phyloP scores from a whole-genome alignment of 2,329 filamentous ascomycete genomes.

The Pseudogymnoascus pannorum region DNA sequence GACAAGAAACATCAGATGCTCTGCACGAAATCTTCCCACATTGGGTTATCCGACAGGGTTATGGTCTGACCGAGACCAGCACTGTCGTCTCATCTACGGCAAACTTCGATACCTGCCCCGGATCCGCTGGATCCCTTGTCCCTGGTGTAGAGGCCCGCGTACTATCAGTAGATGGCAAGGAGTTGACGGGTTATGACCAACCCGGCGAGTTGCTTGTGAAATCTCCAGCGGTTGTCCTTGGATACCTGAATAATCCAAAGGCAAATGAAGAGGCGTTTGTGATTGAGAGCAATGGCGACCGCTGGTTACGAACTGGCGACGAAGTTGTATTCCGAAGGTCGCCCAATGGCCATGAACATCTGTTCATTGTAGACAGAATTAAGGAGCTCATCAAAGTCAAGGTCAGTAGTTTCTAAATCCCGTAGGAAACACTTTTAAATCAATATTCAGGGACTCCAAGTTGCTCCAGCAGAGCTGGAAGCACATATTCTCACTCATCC shows the following conservation, averaged over 20 bases:
- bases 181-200: conserved; percentile 60
- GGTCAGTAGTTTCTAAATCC: conserved; percentile 33
- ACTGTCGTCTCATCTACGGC: conserved; percentile 58
- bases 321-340: conserved; percentile 62
- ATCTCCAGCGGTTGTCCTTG: conserved; percentile 64
- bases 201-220: conserved; percentile 73
- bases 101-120: conserved; percentile 55
- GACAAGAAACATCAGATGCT: conserved; percentile 59
- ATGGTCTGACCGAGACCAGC: conserved; percentile 67
- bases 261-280: conserved; percentile 72
- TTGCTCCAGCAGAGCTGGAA: conserved; percentile 77
- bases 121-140: conserved; percentile 61
- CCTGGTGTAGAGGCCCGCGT: conserved; percentile 57
- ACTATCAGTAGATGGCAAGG: conserved; percentile 56
- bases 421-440: no score
- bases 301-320: conserved; percentile 76
- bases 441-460: conserved; percentile 54
- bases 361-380: conserved; percentile 73
- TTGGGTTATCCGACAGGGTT: conserved; percentile 61
- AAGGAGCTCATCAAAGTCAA: conserved; percentile 71
- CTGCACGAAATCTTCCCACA: conserved; percentile 51
- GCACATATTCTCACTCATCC: conserved; percentile 70
- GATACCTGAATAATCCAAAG: conserved; percentile 76
- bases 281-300: conserved; percentile 48
- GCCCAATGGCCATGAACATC: conserved; percentile 62